These are phyloP conservation scores for Moesziomyces sp. DNA, from an alignment of 1,284 basidiomycete genomes.

Conservation along the genomic window DNA sequence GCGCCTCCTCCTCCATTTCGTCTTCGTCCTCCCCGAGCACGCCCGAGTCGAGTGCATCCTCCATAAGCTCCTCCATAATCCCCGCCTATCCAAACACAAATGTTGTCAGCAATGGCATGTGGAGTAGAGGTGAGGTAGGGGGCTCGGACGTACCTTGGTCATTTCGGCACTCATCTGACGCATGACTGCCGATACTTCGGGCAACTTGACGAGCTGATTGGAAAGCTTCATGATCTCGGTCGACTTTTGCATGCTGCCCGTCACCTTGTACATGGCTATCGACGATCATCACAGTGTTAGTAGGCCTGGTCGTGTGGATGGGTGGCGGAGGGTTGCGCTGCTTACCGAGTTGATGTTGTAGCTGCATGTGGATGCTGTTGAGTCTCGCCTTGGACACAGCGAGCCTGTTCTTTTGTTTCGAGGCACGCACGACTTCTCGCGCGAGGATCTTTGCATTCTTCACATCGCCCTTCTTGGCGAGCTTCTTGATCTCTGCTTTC, in stretches of 20 bases:
- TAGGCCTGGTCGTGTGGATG: background rate
- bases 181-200: slow-evolving; percentile 92
- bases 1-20: slow-evolving; percentile 94
- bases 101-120: too few relatives aligned
- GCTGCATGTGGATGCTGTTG: slow-evolving; percentile 88
- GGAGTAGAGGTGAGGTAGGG: background rate
- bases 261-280: slow-evolving; percentile 94
- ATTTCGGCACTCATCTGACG: slow-evolving; percentile 98
- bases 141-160: slow-evolving; percentile 76
- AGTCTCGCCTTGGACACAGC: slow-evolving; percentile 91
- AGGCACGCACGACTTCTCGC: slow-evolving; percentile 90
- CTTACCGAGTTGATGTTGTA: slow-evolving; percentile 91
- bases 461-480: slow-evolving; percentile 89
- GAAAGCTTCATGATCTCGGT: slow-evolving; percentile 99
- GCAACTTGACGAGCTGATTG: slow-evolving; percentile 88
- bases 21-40: slow-evolving; percentile 78
- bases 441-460: slow-evolving; percentile 93
- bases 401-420: slow-evolving; percentile 92
- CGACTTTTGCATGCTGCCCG: slow-evolving; percentile 93
- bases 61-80: slow-evolving; percentile 70
- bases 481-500: slow-evolving; percentile 83
- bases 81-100: slow-evolving; percentile 58
- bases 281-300: background rate
- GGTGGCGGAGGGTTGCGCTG: background rate
- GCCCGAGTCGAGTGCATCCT: slow-evolving; percentile 69